Conservation (phyloP, 129 eudicot genomes). For the Helianthus tuberosus region DNA sequence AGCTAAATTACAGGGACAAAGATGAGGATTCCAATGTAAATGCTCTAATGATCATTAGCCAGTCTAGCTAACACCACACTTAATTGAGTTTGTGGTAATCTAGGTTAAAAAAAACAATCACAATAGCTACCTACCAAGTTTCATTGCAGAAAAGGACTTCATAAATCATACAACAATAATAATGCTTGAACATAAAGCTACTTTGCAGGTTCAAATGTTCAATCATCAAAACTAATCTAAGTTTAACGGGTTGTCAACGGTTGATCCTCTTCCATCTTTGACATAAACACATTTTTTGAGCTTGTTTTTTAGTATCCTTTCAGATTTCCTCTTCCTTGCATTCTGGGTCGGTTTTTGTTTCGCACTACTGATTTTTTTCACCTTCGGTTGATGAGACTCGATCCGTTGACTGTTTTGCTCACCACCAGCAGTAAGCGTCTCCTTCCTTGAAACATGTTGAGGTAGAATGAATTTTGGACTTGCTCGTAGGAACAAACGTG, state of each 20-base stretch:
- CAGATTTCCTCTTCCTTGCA: conserved; percentile 9
- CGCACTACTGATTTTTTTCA: not conserved
- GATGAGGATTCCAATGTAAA: too few relatives aligned
- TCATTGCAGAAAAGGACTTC: not conserved
- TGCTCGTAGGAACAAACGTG: not conserved
- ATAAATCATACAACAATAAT: not conserved
- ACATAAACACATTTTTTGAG: conserved; percentile 4
- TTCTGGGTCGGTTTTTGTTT: not conserved
- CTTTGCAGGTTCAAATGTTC: not conserved
- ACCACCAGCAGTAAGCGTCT: not conserved
- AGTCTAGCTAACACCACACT: too few relatives aligned
- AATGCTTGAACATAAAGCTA: not conserved
- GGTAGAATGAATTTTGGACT: not conserved
- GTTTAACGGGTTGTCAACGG: conserved; percentile 3
- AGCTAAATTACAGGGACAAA: too few relatives aligned
- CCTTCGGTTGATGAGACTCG: not conserved
- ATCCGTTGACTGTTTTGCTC: not conserved
- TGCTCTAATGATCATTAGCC: too few relatives aligned
- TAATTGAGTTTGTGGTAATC: too few relatives aligned
- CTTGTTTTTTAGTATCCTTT: conserved; percentile 25
- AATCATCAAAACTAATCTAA: conserved; percentile 7
- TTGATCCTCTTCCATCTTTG: conserved; percentile 25
- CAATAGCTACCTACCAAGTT: not conserved
- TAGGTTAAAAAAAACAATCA: not conserved
- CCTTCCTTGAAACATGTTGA: conserved; percentile 10